Conservation (phyloP, 2,329 filamentous ascomycete species). For the Arthrinium puccinioides region DNA sequence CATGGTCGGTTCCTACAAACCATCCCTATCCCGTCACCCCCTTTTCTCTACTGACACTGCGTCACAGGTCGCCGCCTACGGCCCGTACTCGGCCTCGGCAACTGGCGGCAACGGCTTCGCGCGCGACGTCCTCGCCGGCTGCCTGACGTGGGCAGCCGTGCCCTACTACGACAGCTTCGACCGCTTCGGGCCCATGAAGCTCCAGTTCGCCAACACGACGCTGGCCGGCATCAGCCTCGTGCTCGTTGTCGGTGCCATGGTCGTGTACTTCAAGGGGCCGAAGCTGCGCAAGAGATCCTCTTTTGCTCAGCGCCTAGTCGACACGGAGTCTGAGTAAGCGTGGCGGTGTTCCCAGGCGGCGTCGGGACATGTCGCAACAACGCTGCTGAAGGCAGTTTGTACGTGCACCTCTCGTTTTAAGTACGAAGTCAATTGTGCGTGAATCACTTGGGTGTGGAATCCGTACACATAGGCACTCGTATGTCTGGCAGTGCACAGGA, state of each 20-base stretch:
- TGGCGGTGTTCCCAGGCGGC: too few species aligned
- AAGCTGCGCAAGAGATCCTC: constrained; percentile 40
- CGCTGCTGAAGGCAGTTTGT: too few species aligned
- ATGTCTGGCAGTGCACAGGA: too few species aligned
- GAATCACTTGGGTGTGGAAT: too few species aligned
- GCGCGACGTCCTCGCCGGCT: constrained; percentile 56
- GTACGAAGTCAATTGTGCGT: too few species aligned
- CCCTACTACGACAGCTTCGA: constrained; percentile 44
- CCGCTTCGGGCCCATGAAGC: constrained; percentile 32
- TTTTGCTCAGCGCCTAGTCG: constrained; percentile 52
- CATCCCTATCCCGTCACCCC: neutral
- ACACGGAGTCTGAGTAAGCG: too few species aligned
- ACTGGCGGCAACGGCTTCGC: constrained; percentile 62
- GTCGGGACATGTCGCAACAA: too few species aligned
- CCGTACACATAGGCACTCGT: too few species aligned
- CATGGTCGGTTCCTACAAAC: constrained; percentile 32
- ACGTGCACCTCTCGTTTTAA: too few species aligned
- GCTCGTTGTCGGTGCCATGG: constrained; percentile 44
- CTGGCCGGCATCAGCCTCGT: constrained; percentile 41
- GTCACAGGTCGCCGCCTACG: constrained; percentile 49
- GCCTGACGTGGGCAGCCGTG: constrained; percentile 52
- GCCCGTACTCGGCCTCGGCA: constrained; percentile 57
- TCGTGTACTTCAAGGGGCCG: constrained; percentile 50
- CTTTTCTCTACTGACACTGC: neutral
- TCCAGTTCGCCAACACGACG: constrained; percentile 46